Evolutionary conservation across 1,284 basidiomycete species (phyloP).

Genomic region (Cryptococcus maquisensis): DNA sequence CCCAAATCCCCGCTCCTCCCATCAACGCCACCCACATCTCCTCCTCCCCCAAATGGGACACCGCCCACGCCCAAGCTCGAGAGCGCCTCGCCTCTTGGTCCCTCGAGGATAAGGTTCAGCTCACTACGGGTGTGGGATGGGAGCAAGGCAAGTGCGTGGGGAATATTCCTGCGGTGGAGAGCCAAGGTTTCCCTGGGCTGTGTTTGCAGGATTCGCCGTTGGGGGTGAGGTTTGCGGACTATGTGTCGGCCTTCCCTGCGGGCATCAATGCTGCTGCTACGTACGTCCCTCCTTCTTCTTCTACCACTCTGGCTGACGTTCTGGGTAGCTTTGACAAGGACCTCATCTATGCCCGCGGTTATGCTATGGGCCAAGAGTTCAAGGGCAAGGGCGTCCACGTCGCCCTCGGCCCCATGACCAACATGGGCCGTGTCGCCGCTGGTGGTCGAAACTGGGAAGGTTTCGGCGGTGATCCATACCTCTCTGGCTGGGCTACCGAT

Average conservation of each 20-base stretch:
- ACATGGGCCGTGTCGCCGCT: slow-evolving; percentile 57
- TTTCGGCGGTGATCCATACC: slow-evolving; percentile 64
- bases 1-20: slow-evolving; percentile 3
- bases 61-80: slow-evolving; percentile 42
- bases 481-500: slow-evolving; percentile 63
- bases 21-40: slow-evolving; percentile 5
- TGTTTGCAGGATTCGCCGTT: slow-evolving; percentile 57
- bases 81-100: slow-evolving; percentile 46
- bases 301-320: background rate
- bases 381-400: slow-evolving; percentile 74
- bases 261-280: slow-evolving; percentile 70
- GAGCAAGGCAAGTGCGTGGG: slow-evolving; percentile 58
- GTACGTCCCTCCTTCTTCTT: slow-evolving; percentile 30
- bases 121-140: slow-evolving; percentile 51
- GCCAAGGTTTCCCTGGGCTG: slow-evolving; percentile 62
- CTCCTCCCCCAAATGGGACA: slow-evolving; percentile 20
- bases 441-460: slow-evolving; percentile 82
- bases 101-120: slow-evolving; percentile 50
- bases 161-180: slow-evolving; percentile 60
- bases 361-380: slow-evolving; percentile 72
- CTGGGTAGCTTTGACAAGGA: slow-evolving; percentile 60
- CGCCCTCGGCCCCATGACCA: slow-evolving; percentile 55
- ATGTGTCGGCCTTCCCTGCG: slow-evolving; percentile 66
- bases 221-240: slow-evolving; percentile 62
- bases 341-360: slow-evolving; percentile 66